Base-by-base conservation (phyloP, 495 filamentous ascomycete species). In the Cercophora scortea region DNA sequence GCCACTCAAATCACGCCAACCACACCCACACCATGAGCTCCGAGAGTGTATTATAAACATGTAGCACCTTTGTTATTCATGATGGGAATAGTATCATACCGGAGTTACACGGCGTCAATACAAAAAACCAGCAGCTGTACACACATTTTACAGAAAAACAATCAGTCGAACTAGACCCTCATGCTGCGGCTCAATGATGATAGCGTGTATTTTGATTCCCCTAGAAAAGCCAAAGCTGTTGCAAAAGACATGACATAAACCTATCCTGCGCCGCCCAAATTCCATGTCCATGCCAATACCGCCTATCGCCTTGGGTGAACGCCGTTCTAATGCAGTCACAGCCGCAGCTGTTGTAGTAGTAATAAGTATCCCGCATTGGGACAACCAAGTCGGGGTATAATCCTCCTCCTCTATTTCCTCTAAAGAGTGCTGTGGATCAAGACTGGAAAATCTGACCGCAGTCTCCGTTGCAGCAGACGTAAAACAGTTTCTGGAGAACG, bases 401-500 rank as follows among this genome's bases (percentile, higher is more conserved):
- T 25, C 25, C 25, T 5, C 25, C 25, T 25, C 25, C 25, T 2
- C 5, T 2, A 25, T 25, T 5, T 25, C 2, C 25, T 25, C 25
- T 25, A 25, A 5, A 2, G 25, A 5, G 25, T 25, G 2, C 25
- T 2, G 25, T 25, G 25, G 7, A 12, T 16, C 42, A 52, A 35
- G 36, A 75, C 51, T 87, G 79, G 70, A 88, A 95, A 57, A 95
- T 91, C 61, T 88, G 84, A 59, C 89, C 89, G 67, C 93, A 98
- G 18, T 10, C 9, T 13, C 13, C 10, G 13, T 80, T 79, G 74
- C 88, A 92, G 74, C 93, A 98, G 42, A 97, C 93, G 66, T 90
- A 96, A 70, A 95, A 98, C 11, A 98, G 80, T 90, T 91, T 96
- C 91, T 97, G 55, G 40, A 13, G 12, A 19, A 11, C n/a, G 13